Evolutionary conservation across 2,329 filamentous ascomycete species (phyloP).

Genomic region (Aspergillus tubingensis): DNA sequence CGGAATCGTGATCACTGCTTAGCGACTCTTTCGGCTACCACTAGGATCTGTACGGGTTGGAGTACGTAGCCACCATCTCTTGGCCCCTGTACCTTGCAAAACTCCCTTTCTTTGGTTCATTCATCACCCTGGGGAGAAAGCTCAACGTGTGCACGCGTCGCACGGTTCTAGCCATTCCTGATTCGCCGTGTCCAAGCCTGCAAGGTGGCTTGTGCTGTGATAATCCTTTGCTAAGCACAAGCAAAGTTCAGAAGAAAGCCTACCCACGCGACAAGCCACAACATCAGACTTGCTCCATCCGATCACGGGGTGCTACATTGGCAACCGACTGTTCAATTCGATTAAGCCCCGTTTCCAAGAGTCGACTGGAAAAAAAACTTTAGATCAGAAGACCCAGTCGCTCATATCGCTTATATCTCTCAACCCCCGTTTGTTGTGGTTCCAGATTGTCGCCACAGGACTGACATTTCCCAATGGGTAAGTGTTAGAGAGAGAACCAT

Average conservation of each 20-base stretch:
- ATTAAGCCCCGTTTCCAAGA: neutral
- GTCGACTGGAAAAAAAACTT: neutral
- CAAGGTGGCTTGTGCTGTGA: conserved; percentile 3
- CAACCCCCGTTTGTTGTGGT: conserved; percentile 6
- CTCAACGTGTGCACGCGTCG: neutral
- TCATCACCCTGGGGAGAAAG: neutral
- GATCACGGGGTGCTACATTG: conserved; percentile 2
- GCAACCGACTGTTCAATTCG: neutral
- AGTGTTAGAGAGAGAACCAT: conserved; percentile 13
- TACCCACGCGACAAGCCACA: conserved; percentile 5
- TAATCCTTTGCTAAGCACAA: neutral
- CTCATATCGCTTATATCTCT: neutral
- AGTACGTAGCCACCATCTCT: conserved; percentile 4
- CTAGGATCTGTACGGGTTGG: neutral
- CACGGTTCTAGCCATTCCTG: neutral
- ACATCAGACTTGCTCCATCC: neutral
- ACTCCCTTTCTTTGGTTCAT: neutral
- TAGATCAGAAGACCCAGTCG: neutral
- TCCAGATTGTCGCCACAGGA: conserved; percentile 16
- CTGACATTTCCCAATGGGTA: conserved; percentile 25
- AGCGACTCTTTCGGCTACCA: conserved; percentile 2
- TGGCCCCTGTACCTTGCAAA: neutral
- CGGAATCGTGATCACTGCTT: neutral
- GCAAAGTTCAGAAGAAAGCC: neutral
- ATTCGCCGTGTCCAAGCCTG: neutral